A percentile compares a stretch with the other conserved stretches of the same genome.
These are phyloP conservation scores for Cytospora schulzeri DNA, from an alignment of 2,329 filamentous ascomycete species.

Conservation along the genomic window DNA sequence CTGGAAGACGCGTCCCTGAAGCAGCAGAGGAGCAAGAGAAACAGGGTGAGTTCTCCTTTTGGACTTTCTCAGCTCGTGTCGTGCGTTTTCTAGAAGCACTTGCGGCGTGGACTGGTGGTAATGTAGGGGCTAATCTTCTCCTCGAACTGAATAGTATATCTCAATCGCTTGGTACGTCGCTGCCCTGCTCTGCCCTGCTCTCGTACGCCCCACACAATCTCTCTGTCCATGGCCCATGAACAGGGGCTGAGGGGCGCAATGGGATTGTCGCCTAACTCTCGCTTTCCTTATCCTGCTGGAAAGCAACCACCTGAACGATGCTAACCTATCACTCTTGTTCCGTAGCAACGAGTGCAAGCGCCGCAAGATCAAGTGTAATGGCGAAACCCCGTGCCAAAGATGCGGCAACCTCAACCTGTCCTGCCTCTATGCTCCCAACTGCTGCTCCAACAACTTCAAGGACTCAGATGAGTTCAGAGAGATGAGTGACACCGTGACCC, in stretches of 20 bases:
- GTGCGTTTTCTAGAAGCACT: neutral
- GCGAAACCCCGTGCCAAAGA: conserved; percentile 66
- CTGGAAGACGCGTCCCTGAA: conserved; percentile 43
- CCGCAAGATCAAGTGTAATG: conserved; percentile 77
- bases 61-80: neutral
- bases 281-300: neutral
- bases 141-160: conserved; percentile 50
- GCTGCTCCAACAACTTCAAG: conserved; percentile 78
- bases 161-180: conserved; percentile 61
- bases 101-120: neutral
- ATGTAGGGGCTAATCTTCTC: conserved; percentile 16
- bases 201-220: neutral
- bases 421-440: conserved; percentile 68
- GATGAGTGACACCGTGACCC: conserved; percentile 73
- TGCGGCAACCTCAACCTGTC: conserved; percentile 69
- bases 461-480: conserved; percentile 89
- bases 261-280: neutral
- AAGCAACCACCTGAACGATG: neutral
- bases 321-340: conserved; percentile 18
- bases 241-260: neutral
- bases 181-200: neutral
- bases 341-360: conserved; percentile 71
- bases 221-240: neutral
- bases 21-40: conserved; percentile 62
- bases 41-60: conserved; percentile 48